These are phyloP conservation scores for Phytophthora pistaciae DNA, from an alignment of 352 stramenopile genomes.

Conservation along the genomic window DNA sequence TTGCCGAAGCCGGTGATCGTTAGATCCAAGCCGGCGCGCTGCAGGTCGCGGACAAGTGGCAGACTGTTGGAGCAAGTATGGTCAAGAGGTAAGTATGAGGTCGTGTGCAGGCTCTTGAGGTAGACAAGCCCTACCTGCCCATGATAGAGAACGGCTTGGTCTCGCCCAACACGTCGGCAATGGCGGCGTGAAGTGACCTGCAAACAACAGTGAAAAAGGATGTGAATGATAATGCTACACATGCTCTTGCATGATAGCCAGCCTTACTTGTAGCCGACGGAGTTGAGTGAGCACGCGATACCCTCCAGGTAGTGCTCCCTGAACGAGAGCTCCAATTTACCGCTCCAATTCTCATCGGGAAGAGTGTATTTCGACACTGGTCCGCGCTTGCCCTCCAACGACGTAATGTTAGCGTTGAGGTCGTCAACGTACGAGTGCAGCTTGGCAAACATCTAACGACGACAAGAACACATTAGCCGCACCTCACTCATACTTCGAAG, in stretches of 20 bases:
- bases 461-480: slow-evolving; percentile 19
- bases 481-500: not conserved
- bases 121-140: slow-evolving; percentile 54
- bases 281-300: slow-evolving; percentile 92
- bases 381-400: slow-evolving; percentile 75
- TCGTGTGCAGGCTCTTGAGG: no score
- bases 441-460: slow-evolving; percentile 51
- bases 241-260: not conserved
- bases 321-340: slow-evolving; percentile 90
- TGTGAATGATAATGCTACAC: not conserved
- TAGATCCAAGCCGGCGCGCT: slow-evolving; percentile 73
- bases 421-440: slow-evolving; percentile 83
- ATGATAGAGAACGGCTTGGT: slow-evolving; percentile 89
- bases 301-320: slow-evolving; percentile 79
- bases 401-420: slow-evolving; percentile 83
- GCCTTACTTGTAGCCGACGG: slow-evolving; percentile 76
- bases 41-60: slow-evolving; percentile 75
- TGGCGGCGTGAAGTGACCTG: slow-evolving; percentile 75
- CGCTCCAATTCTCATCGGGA: slow-evolving; percentile 72
- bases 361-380: slow-evolving; percentile 92
- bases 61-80: slow-evolving; percentile 26
- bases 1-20: slow-evolving; percentile 79
- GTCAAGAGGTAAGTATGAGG: no score
- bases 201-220: not conserved
- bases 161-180: slow-evolving; percentile 72